phyloP scores from a whole-genome alignment of 768 basidiomycete genomes.

The Amanita pseudoporphyria region DNA sequence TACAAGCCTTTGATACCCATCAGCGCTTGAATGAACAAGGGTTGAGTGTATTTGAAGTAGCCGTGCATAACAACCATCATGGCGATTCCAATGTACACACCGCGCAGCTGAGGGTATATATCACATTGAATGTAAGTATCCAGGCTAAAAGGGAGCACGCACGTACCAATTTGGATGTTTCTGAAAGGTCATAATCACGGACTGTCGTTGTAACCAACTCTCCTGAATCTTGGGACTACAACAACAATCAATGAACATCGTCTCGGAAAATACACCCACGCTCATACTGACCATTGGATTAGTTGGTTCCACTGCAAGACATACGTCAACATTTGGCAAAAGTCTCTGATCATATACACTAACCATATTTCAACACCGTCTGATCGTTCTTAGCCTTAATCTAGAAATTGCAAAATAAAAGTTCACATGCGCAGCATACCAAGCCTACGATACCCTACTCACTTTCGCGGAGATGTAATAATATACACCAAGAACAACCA shows the following conservation, averaged over 20 bases:
- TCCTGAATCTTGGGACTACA: slow-evolving; percentile 53
- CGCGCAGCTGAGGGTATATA: slow-evolving; percentile 48
- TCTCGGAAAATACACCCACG: not conserved
- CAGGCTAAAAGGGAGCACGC: too few species aligned
- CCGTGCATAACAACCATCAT: slow-evolving; percentile 92
- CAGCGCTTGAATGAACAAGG: slow-evolving; percentile 88
- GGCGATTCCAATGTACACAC: slow-evolving; percentile 63
- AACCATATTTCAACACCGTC: slow-evolving; percentile 92
- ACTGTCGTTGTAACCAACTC: slow-evolving; percentile 85
- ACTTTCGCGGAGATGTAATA: slow-evolving; percentile 75
- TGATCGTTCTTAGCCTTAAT: slow-evolving; percentile 94
- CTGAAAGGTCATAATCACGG: slow-evolving; percentile 86
- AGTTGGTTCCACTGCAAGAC: slow-evolving; percentile 57
- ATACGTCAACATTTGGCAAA: slow-evolving; percentile 7
- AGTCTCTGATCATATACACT: slow-evolving; percentile 17
- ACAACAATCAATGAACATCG: not conserved
- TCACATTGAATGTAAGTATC: too few species aligned
- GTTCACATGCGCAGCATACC: not conserved
- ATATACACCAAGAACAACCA: slow-evolving; percentile 63
- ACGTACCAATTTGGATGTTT: slow-evolving; percentile 78
- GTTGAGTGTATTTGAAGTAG: slow-evolving; percentile 94
- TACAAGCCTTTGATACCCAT: slow-evolving; percentile 92
- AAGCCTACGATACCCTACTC: slow-evolving; percentile 17
- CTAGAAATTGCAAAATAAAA: too few species aligned
- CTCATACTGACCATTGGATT: slow-evolving; percentile 58